Conservation (phyloP, 139 green algal genomes). For the Chlorella sp. region DNA sequence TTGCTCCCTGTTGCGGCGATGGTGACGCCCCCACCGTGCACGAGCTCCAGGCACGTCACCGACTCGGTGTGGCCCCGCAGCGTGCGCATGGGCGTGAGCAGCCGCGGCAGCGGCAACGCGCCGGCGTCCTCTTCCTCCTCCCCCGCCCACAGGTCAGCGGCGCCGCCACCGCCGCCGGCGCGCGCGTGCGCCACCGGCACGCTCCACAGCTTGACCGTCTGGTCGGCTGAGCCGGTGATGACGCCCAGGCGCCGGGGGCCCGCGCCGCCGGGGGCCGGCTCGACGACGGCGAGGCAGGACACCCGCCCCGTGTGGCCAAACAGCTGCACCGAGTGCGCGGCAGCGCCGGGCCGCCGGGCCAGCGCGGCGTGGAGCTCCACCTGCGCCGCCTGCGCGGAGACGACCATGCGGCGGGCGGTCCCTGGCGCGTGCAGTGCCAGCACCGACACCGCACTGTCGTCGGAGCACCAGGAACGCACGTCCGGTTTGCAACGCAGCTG, state of each 20-base stretch:
- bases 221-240: slow-evolving; percentile 8
- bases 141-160: background rate
- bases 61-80: slow-evolving; percentile 24
- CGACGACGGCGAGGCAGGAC: slow-evolving; percentile 1
- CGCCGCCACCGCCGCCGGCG: background rate
- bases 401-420: no score
- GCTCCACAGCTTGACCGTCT: slow-evolving; percentile 13
- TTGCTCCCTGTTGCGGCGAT: slow-evolving; percentile 25
- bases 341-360: no score
- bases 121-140: slow-evolving; percentile 3
- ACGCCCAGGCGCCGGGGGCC: background rate
- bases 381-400: no score
- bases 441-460: no score
- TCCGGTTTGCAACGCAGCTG: no score
- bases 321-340: no score
- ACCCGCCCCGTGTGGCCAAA: slow-evolving; percentile 11
- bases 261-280: background rate
- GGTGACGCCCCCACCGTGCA: slow-evolving; percentile 14
- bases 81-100: slow-evolving; percentile 30
- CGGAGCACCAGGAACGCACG: no score
- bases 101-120: background rate
- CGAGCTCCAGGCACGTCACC: slow-evolving; percentile 23
- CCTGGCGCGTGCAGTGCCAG: no score
- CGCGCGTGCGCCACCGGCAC: background rate
- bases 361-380: no score